Evolutionary conservation across 2,329 filamentous ascomycete genomes (phyloP), one percentile per base, ranked within the genome.

Genomic region (Zymoseptoria crescenta): DNA sequence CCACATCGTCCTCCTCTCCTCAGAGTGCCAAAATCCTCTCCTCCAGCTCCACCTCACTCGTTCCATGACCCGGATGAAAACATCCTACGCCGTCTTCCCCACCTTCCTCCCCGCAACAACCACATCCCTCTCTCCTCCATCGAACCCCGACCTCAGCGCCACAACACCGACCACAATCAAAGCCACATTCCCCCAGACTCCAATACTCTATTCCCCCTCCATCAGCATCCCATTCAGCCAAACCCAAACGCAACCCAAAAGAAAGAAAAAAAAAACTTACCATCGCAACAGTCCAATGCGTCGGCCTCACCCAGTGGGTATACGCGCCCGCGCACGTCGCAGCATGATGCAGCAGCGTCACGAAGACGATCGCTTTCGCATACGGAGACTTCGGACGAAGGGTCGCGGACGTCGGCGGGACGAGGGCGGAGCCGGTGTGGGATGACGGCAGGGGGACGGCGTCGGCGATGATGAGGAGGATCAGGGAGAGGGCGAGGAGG

Each of bases 271-370:
- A 3, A 30, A 30, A 68, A 51, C 72, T 71, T 50, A 69, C 70
- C 70, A 72, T 72, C 16, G 69, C 69, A 24, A 67, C 61, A 24
- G 70, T 74, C 58, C 68, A 68, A 59, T 73, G 72, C n/a, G 56
- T 68, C 29, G 59, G 57, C 56, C 64, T 55, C 49, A 52, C 63
- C 68, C 71, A 73, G 57, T 74, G 72, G 54, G 64, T 62, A 49
- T 62, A 73, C 13, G 72, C 67, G 1, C 72, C 72, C 48, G 69
- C 55, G 4, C 69, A 70, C 1, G 72, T 74, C 45, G 68, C 69
- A 29, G 73, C 55, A 61, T 74, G 72, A 54, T 74, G 72, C 51
- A 72, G 67, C 6, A 74, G 65, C 52, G 69, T 72, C 16, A 72
- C 67, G 41, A 70, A 27, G 9, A 74, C 63, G 9, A 68, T 62